Conservation (phyloP, 2,329 filamentous ascomycete genomes). For the Beauveria caledonica region DNA sequence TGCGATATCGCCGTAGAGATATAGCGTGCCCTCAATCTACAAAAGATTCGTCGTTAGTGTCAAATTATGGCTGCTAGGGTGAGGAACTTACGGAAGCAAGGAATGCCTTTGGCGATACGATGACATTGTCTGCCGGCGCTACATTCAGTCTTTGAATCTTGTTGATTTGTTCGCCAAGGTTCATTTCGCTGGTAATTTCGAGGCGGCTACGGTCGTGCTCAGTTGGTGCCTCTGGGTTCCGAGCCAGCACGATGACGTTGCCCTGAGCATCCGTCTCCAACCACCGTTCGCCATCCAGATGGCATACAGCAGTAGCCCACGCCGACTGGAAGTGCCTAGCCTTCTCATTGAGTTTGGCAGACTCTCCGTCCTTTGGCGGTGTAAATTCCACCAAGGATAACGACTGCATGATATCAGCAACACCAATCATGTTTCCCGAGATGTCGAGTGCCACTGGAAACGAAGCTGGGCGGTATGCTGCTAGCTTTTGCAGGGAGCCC, state of each 20-base stretch:
- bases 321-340: constrained; percentile 72
- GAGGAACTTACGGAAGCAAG: constrained; percentile 67
- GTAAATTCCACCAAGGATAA: constrained; percentile 69
- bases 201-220: constrained; percentile 64
- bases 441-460: constrained; percentile 76
- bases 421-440: constrained; percentile 65
- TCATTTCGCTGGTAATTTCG: constrained; percentile 70
- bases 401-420: constrained; percentile 92
- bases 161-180: constrained; percentile 90
- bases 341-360: constrained; percentile 60
- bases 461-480: constrained; percentile 72
- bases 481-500: constrained; percentile 58
- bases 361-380: constrained; percentile 45
- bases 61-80: neutral
- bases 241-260: constrained; percentile 73
- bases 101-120: constrained; percentile 76
- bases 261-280: constrained; percentile 81
- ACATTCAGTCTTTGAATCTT: constrained; percentile 69
- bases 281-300: constrained; percentile 66
- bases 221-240: constrained; percentile 64
- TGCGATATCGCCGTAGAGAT: constrained; percentile 76
- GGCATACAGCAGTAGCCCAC: constrained; percentile 73
- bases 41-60: constrained; percentile 15
- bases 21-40: constrained; percentile 83
- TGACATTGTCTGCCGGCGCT: constrained; percentile 51